Evolutionary conservation across 208 protist genomes (phyloP).

Genomic region (Trypanosoma cruzi): DNA sequence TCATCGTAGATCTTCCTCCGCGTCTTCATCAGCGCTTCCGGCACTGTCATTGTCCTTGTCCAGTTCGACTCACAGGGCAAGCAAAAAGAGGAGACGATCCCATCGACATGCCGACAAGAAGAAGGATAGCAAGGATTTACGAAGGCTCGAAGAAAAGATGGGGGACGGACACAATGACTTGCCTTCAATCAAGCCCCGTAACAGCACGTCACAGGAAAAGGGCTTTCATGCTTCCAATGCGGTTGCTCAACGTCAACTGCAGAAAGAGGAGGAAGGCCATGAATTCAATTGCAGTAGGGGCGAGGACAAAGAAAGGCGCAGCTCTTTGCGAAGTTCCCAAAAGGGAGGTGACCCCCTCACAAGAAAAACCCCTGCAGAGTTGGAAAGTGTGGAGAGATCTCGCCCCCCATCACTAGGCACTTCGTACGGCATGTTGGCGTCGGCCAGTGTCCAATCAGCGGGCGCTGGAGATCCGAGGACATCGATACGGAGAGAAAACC

Average conservation of each 20-base stretch:
- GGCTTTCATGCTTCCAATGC: not conserved
- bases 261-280: not conserved
- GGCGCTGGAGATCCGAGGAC: not conserved
- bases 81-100: not conserved
- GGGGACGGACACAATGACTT: not conserved
- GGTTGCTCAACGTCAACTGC: not conserved
- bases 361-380: not conserved
- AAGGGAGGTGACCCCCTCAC: not conserved
- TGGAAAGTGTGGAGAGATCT: not conserved
- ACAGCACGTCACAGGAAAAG: not conserved
- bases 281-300: not conserved
- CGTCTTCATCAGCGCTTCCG: constrained; percentile 3
- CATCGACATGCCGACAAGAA: not conserved
- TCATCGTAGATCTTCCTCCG: constrained; percentile 2
- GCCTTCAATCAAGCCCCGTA: not conserved
- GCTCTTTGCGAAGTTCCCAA: not conserved
- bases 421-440: not conserved
- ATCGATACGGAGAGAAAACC: not conserved
- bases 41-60: not conserved
- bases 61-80: not conserved
- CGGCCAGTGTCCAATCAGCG: not conserved
- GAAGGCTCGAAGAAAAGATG: not conserved
- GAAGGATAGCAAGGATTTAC: not conserved
- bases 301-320: no score
- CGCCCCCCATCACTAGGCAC: not conserved